Evolutionary conservation across 768 basidiomycete genomes (phyloP).

Genomic region (Rubroboletus satanas): DNA sequence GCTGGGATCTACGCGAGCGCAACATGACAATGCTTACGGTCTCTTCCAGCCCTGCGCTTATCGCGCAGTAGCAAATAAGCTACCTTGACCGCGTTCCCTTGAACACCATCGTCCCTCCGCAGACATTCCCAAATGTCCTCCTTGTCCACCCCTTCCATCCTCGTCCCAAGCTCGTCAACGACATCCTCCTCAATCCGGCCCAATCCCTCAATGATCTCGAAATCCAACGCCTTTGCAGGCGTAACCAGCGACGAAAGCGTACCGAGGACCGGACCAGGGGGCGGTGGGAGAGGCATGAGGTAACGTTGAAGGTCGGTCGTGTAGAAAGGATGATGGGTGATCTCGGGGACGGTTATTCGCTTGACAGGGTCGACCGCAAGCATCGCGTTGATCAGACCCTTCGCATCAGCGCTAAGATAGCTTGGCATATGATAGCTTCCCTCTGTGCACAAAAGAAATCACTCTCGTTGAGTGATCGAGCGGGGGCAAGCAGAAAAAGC

Average conservation of each 20-base stretch:
- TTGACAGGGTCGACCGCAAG: conserved; percentile 92
- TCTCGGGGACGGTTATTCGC: conserved; percentile 90
- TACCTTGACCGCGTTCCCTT: conserved; percentile 93
- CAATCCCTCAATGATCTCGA: conserved; percentile 85
- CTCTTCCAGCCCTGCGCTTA: conserved; percentile 77
- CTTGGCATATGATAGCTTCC: conserved; percentile 83
- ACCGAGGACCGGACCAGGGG: conserved; percentile 72
- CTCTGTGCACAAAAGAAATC: conserved; percentile 41
- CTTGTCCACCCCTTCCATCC: conserved; percentile 71
- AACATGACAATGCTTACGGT: conserved; percentile 53
- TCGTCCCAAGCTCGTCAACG: conserved; percentile 71
- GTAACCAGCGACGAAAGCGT: conserved; percentile 69
- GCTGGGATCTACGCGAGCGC: not conserved
- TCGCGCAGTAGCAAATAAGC: conserved; percentile 93
- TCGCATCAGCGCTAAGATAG: conserved; percentile 76
- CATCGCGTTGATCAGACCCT: conserved; percentile 80
- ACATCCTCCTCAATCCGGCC: conserved; percentile 91
- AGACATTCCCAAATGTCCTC: conserved; percentile 88
- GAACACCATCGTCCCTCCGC: conserved; percentile 74
- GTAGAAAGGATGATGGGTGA: conserved; percentile 89
- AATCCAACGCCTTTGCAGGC: conserved; percentile 64
- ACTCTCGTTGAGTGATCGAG: not conserved
- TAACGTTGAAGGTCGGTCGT: conserved; percentile 81
- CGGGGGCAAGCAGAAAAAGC: not conserved
- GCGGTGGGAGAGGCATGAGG: conserved; percentile 76